These are phyloP conservation scores for Closterium sp. DNA, from an alignment of 139 green algal species.

Conservation along the genomic window DNA sequence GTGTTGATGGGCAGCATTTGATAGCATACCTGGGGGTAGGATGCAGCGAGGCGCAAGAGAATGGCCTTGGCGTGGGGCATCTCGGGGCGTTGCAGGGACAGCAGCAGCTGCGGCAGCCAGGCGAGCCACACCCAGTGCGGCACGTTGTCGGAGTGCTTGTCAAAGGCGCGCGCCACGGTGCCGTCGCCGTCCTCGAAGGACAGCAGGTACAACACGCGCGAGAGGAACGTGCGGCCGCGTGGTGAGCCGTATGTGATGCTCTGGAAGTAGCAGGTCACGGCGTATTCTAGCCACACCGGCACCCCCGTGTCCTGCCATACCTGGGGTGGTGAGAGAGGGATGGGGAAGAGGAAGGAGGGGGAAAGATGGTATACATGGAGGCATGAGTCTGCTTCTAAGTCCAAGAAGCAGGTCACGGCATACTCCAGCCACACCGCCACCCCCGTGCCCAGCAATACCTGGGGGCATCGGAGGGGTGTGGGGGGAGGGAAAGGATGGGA, in stretches of 20 bases:
- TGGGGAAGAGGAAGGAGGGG: neutral
- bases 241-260: slow-evolving; percentile 64
- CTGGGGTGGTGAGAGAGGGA: neutral
- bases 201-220: slow-evolving; percentile 82
- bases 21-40: slow-evolving; percentile 65
- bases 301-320: slow-evolving; percentile 37
- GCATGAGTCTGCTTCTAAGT: too few relatives aligned
- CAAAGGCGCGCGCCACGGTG: slow-evolving; percentile 53
- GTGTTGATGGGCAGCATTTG: too few relatives aligned
- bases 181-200: slow-evolving; percentile 70
- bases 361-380: neutral
- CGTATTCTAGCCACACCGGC: slow-evolving; percentile 75
- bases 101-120: slow-evolving; percentile 90
- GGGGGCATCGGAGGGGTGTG: too few relatives aligned
- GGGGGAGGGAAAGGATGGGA: too few relatives aligned
- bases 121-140: slow-evolving; percentile 89
- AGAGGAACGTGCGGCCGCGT: slow-evolving; percentile 61
- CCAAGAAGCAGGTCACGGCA: too few relatives aligned
- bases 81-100: slow-evolving; percentile 79
- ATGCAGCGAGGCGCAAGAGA: slow-evolving; percentile 59
- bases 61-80: slow-evolving; percentile 63
- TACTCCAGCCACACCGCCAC: too few relatives aligned
- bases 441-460: too few relatives aligned
- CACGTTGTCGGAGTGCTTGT: slow-evolving; percentile 65
- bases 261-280: slow-evolving; percentile 80